Evolutionary conservation across 176 grass and related monocot genomes (phyloP).

Genomic region (Saccharum officinarum): DNA sequence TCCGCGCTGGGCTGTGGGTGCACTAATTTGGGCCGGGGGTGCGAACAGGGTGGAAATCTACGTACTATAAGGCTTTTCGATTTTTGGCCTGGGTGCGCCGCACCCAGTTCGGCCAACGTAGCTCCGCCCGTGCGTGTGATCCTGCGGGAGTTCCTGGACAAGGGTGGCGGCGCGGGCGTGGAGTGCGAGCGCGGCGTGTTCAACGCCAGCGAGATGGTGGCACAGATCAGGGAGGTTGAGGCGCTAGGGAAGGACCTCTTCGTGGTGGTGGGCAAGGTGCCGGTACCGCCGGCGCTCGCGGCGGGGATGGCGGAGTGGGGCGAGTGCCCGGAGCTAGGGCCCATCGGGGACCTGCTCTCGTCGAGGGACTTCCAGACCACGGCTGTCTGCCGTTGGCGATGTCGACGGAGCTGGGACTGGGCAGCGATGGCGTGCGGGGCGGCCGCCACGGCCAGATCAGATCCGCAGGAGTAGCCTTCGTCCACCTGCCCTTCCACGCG

Average conservation of each 20-base stretch:
- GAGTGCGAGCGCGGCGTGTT: conserved; percentile 56
- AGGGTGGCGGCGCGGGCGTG: conserved; percentile 10
- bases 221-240: conserved; percentile 46
- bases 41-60: too few species aligned
- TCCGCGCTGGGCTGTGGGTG: too few species aligned
- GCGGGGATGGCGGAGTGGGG: conserved; percentile 72
- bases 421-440: not conserved
- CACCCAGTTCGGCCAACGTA: too few species aligned
- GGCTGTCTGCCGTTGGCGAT: not conserved
- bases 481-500: too few species aligned
- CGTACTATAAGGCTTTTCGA: too few species aligned
- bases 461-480: not conserved
- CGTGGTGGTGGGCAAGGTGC: conserved; percentile 52
- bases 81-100: too few species aligned
- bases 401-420: not conserved
- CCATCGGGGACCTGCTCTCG: conserved; percentile 68
- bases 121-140: not conserved
- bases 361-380: conserved; percentile 60
- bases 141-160: conserved; percentile 46
- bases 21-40: too few species aligned
- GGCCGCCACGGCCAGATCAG: conserved; percentile 18
- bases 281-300: conserved; percentile 41
- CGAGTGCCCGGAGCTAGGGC: conserved; percentile 81
- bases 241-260: conserved; percentile 51
- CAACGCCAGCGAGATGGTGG: conserved; percentile 63